Evolutionary conservation across 2,329 filamentous ascomycete species (phyloP).

Genomic region (Pestalotiopsis sp.): DNA sequence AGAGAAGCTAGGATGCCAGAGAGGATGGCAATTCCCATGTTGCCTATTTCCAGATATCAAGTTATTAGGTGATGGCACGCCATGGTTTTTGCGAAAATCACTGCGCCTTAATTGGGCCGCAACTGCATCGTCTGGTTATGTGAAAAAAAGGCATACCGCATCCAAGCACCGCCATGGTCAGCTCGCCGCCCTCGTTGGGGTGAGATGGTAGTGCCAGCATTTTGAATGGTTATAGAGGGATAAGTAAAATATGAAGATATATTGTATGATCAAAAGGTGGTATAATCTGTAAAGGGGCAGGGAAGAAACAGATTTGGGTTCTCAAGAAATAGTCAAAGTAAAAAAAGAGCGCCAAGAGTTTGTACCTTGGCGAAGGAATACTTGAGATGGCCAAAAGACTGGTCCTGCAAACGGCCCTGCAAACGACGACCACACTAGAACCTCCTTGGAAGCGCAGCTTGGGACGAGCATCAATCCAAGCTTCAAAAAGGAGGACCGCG

Average conservation of each 20-base stretch:
- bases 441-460: background rate
- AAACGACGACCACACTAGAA: background rate
- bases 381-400: background rate
- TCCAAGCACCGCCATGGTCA: slow-evolving; percentile 80
- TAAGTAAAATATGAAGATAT: background rate
- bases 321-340: background rate
- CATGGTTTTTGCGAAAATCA: background rate
- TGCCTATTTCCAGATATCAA: slow-evolving; percentile 53
- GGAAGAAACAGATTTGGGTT: background rate
- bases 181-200: slow-evolving; percentile 40
- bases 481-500: background rate
- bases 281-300: background rate
- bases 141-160: slow-evolving; percentile 58
- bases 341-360: background rate
- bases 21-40: slow-evolving; percentile 84
- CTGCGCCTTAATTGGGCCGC: background rate
- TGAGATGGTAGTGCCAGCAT: slow-evolving; percentile 36
- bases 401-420: background rate
- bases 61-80: background rate
- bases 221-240: background rate
- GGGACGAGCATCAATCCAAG: background rate
- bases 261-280: background rate
- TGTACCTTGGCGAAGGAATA: background rate
- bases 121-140: background rate
- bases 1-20: slow-evolving; percentile 78